Conservation (phyloP, 2,329 filamentous ascomycete genomes). For the Phialemoniopsis sp. region DNA sequence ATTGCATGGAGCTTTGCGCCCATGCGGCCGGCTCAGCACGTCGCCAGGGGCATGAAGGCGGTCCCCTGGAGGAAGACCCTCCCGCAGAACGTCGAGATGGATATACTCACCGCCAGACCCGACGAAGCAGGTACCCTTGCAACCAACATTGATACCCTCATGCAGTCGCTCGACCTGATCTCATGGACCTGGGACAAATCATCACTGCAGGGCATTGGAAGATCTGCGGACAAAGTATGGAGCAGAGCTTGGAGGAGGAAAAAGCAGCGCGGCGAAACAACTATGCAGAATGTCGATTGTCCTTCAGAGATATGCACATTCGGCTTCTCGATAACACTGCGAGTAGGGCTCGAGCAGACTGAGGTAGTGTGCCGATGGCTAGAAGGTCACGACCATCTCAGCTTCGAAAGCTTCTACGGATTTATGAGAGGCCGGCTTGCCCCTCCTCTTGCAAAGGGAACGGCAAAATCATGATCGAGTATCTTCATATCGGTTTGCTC, state of each 20-base stretch:
- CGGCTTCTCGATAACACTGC: slow-evolving; percentile 54
- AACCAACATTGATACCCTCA: slow-evolving; percentile 31
- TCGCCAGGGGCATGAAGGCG: slow-evolving; percentile 39
- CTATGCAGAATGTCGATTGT: slow-evolving; percentile 20
- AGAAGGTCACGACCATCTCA: slow-evolving; percentile 64
- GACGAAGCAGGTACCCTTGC: slow-evolving; percentile 33
- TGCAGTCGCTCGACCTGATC: slow-evolving; percentile 53
- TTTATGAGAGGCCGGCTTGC: slow-evolving; percentile 60
- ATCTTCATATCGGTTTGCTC: too few relatives aligned
- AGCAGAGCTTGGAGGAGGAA: slow-evolving; percentile 67
- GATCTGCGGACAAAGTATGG: slow-evolving; percentile 73
- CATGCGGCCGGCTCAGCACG: slow-evolving; percentile 52
- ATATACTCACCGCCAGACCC: slow-evolving; percentile 40
- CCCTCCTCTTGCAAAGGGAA: too few relatives aligned
- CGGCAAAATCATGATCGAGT: too few relatives aligned
- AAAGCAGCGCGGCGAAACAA: slow-evolving; percentile 23
- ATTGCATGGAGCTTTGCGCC: slow-evolving; percentile 81
- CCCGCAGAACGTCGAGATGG: slow-evolving; percentile 34
- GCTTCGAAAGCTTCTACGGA: slow-evolving; percentile 86
- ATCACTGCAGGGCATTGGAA: slow-evolving; percentile 53
- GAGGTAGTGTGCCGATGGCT: slow-evolving; percentile 63
- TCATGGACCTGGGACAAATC: slow-evolving; percentile 60
- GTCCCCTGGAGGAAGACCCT: slow-evolving; percentile 35
- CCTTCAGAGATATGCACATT: slow-evolving; percentile 37
- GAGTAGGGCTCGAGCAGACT: slow-evolving; percentile 32